Percentiles rank a stretch among this genome's conserved stretches.
Evolutionary conservation across 2,329 filamentous ascomycete species (phyloP).

Genomic region (Neofusicoccum kwambonambiense): DNA sequence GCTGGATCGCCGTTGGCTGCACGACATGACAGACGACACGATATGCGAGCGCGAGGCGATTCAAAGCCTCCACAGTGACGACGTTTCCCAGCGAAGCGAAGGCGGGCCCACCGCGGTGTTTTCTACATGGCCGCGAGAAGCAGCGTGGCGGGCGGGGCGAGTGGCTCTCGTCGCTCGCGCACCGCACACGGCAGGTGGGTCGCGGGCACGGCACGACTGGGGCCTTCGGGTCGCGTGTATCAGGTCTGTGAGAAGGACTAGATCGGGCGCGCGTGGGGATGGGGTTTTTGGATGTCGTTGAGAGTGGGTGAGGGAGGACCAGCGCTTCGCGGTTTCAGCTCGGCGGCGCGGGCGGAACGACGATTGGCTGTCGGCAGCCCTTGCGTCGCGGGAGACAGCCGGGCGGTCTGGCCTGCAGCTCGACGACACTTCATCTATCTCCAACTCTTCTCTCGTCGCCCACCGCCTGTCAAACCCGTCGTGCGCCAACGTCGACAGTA

Average conservation of each 20-base stretch:
- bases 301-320: not conserved
- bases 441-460: not conserved
- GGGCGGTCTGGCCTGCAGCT: not conserved
- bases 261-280: not conserved
- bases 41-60: not conserved
- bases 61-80: not conserved
- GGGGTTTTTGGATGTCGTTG: constrained; percentile 8
- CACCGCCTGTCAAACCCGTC: not conserved
- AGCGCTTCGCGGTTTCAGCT: constrained; percentile 16
- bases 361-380: constrained; percentile 3
- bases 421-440: constrained; percentile 1
- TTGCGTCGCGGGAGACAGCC: not conserved
- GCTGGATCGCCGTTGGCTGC: constrained; percentile 10
- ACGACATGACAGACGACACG: not conserved
- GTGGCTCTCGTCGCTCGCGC: constrained; percentile 7
- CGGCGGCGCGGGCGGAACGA: not conserved
- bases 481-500: not conserved
- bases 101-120: not conserved
- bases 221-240: not conserved
- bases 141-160: not conserved
- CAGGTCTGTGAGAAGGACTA: not conserved
- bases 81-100: constrained; percentile 10
- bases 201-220: constrained; percentile 2
- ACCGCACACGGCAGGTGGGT: not conserved
- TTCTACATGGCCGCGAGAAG: not conserved